phyloP scores from a whole-genome alignment of 2,329 filamentous ascomycete species.

The Truncatella angustata region DNA sequence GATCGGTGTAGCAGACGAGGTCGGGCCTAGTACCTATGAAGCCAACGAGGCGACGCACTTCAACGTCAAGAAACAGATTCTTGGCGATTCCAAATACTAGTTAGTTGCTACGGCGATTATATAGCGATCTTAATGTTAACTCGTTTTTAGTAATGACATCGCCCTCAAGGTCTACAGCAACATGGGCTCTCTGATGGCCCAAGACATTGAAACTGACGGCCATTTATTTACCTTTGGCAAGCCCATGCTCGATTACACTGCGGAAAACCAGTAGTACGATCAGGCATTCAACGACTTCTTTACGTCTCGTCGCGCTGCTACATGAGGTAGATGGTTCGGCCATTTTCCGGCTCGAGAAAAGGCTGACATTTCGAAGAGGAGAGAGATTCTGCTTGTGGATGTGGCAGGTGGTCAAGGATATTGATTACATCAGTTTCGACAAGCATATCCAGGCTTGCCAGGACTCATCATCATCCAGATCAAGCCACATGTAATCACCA shows the following conservation, averaged over 20 bases:
- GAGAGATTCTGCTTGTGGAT: not conserved
- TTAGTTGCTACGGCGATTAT: not conserved
- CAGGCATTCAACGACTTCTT: slow-evolving; percentile 3
- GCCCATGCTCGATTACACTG: not conserved
- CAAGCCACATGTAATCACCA: slow-evolving; percentile 1
- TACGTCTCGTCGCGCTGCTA: not conserved
- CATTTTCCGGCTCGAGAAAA: not conserved
- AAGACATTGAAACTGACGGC: not conserved
- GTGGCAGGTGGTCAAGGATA: slow-evolving; percentile 3
- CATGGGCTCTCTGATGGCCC: not conserved
- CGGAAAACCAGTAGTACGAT: not conserved
- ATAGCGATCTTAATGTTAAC: not conserved
- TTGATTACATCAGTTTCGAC: not conserved
- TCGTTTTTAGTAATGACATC: not conserved
- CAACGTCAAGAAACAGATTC: not conserved
- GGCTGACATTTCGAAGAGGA: not conserved
- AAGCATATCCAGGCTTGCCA: not conserved
- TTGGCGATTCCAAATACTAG: slow-evolving; percentile 6
- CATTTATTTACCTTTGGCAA: not conserved
- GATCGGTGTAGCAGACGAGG: slow-evolving; percentile 1
- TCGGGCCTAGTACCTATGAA: not conserved
- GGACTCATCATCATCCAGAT: slow-evolving; percentile 1
- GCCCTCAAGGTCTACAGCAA: not conserved
- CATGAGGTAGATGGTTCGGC: not conserved
- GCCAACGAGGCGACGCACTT: slow-evolving; percentile 3